These are phyloP conservation scores for Oryza longistaminata DNA, from an alignment of 176 grass and related monocot species.

Conservation along the genomic window DNA sequence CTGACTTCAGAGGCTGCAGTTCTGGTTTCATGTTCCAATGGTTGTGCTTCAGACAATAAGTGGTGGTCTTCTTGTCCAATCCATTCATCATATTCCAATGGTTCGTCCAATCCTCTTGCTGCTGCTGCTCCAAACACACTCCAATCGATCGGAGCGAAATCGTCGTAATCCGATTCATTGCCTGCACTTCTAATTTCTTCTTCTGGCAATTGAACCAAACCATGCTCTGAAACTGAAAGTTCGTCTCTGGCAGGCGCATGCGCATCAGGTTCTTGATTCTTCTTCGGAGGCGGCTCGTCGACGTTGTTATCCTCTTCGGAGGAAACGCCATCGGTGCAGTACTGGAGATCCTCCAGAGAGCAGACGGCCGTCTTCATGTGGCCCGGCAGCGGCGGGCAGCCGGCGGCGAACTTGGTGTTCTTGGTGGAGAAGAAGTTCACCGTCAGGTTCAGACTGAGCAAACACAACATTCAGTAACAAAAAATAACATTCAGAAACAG, in stretches of 20 bases:
- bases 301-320: slow-evolving; percentile 12
- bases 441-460: slow-evolving; percentile 67
- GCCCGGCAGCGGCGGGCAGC: slow-evolving; percentile 58
- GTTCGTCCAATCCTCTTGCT: not conserved
- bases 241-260: not conserved
- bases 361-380: slow-evolving; percentile 66
- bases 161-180: not conserved
- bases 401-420: slow-evolving; percentile 63
- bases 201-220: not conserved
- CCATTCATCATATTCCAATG: not conserved
- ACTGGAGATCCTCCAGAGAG: slow-evolving; percentile 78
- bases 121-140: not conserved
- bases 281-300: slow-evolving; percentile 3
- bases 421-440: slow-evolving; percentile 95
- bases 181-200: not conserved
- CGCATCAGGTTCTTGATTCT: slow-evolving; percentile 19
- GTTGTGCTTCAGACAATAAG: not conserved
- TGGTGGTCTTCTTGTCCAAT: no score
- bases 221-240: not conserved
- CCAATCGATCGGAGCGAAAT: not conserved
- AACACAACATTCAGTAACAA: slow-evolving; percentile 9
- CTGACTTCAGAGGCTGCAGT: not conserved
- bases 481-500: not conserved
- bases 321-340: slow-evolving; percentile 21
- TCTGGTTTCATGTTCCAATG: not conserved